Conservation (phyloP, 768 basidiomycete species). For the Termitomyces sp. region DNA sequence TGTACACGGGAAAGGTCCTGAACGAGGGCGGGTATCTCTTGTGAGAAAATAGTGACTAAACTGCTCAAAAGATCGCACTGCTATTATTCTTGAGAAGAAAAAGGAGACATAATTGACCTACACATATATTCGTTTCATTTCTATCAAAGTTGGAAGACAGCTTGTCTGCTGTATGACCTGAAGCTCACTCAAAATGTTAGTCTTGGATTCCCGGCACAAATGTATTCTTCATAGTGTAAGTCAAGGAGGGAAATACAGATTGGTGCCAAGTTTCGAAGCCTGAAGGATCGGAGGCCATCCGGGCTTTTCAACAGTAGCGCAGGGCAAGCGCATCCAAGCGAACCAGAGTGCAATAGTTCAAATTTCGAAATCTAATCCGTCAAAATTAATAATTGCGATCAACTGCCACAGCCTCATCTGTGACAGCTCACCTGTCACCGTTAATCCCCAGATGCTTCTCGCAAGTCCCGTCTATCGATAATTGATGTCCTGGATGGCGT, state of each 20-base stretch:
- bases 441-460: background rate
- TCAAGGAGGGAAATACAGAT: background rate
- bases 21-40: background rate
- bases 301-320: background rate
- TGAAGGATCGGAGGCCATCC: too few relatives aligned
- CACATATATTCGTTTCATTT: background rate
- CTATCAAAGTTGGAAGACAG: background rate
- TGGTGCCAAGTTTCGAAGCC: background rate
- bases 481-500: background rate
- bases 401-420: background rate
- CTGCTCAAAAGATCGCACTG: background rate
- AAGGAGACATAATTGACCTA: background rate
- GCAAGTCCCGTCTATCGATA: background rate
- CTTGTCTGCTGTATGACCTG: background rate
- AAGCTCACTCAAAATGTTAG: background rate
- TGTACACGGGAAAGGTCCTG: background rate
- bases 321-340: background rate
- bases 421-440: background rate
- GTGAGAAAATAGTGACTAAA: background rate
- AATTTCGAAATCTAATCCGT: background rate
- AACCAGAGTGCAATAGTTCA: background rate
- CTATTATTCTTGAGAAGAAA: background rate
- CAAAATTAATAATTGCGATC: background rate
- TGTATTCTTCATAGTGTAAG: background rate
- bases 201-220: background rate